Conservation (phyloP, 2,329 filamentous ascomycete species). For the Colletotrichum navitas region DNA sequence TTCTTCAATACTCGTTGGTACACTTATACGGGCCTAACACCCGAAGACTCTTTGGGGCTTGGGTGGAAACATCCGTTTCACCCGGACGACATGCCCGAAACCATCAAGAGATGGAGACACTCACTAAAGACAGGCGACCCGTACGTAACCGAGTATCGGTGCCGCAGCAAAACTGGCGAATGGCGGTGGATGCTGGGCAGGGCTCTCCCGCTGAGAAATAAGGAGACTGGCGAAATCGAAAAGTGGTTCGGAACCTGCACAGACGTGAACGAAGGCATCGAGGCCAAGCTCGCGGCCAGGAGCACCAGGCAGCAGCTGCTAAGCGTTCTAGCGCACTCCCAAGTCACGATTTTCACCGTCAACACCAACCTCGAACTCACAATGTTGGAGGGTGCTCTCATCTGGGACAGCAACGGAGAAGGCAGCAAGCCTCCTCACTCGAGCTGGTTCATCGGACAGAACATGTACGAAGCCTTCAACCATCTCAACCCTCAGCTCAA, state of each 20-base stretch:
- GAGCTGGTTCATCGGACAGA: constrained; percentile 68
- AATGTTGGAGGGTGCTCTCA: constrained; percentile 77
- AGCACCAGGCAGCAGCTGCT: constrained; percentile 77
- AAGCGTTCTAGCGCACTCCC: constrained; percentile 80
- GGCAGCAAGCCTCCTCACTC: constrained; percentile 52
- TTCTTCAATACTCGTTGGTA: constrained; percentile 86
- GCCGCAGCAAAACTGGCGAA: constrained; percentile 73
- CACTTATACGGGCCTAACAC: constrained; percentile 77
- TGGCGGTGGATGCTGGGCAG: constrained; percentile 85
- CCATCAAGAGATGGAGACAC: constrained; percentile 69
- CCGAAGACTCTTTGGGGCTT: constrained; percentile 71
- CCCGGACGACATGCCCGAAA: constrained; percentile 74
- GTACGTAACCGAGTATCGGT: constrained; percentile 79
- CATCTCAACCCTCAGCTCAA: constrained; percentile 58
- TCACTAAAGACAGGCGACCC: constrained; percentile 75
- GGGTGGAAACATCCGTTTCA: constrained; percentile 77
- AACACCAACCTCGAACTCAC: constrained; percentile 72
- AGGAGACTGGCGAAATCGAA: constrained; percentile 74
- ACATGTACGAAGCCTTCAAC: constrained; percentile 75
- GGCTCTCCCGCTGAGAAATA: constrained; percentile 76
- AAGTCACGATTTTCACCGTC: constrained; percentile 81
- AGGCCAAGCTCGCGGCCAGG: constrained; percentile 74
- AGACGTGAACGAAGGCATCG: constrained; percentile 81
- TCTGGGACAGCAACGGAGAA: constrained; percentile 61
- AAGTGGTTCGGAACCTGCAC: constrained; percentile 89